Base-by-base conservation (phyloP, 305 asterid species). In the Plantago coronopus region DNA sequence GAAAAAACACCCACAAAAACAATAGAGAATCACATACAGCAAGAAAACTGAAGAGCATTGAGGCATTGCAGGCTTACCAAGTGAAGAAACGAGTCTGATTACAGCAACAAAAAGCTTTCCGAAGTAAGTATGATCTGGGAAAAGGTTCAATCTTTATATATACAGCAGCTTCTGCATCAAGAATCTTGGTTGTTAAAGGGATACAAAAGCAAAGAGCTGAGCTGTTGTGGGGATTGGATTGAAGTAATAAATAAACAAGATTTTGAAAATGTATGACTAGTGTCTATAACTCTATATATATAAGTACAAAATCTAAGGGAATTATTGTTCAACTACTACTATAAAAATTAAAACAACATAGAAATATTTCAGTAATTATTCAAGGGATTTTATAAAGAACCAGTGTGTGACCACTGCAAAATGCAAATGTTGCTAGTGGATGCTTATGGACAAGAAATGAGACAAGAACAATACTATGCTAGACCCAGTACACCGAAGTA, bases 241-340 rank as follows among this genome's bases (percentile, higher is more conserved):
- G 46, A 51, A 54, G 56, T 38, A 66, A 71, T 48, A 57, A 34
- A 66, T 49, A 44, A 54, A 56, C 20, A 38, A 58, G 46, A 20
- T 20, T 17, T 11, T 20, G 54, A 65, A 31, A 64, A 69, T n/a
- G n/a, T n/a, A n/a, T n/a, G n/a, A n/a, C n/a, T n/a, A n/a, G n/a
- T n/a, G n/a, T n/a, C n/a, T n/a, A n/a, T n/a, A n/a, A n/a, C n/a
- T n/a, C n/a, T n/a, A n/a, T n/a, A 38, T 38, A 38, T 38, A 11
- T 48, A n/a, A 54, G 70, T 66, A 57, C 69, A 65, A 69, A 38
- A 40, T 16, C 2, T 63, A 57, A 48, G 64, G 38, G 72, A 69
- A 53, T 65, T 65, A 57, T 56, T 56, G 81, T 69, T 76, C 77
- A 77, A 51, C 73, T n/a, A 71, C 64, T 22, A 45, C 14, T n/a